Base-by-base conservation (phyloP, 2,329 filamentous ascomycete genomes). In the Paraphoma chrysanthemicola region DNA sequence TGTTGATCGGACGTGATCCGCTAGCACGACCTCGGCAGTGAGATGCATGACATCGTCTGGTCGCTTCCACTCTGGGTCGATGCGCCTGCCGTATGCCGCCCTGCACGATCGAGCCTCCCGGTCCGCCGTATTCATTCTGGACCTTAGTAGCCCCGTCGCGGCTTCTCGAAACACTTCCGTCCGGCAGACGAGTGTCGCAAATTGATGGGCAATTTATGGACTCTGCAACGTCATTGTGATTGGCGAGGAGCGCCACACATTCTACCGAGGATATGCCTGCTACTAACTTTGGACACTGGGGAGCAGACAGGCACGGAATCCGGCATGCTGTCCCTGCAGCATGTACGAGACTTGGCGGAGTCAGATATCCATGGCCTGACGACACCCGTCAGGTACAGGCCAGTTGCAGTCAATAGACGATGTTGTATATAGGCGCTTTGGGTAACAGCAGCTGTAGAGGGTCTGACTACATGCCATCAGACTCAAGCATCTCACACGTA, bases 11-110 rank as follows among this genome's bases (percentile, higher is more conserved):
- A 44, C 44, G 45, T 48, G 46, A 60, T 53, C 44, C 51, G 56
- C 45, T 52, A 44, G 44, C 50, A 54, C 53, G 48, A 53, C 60
- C 60, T 64, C 60, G 66, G 64, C 57, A 64, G 55, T 44, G 44
- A 51, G 45, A 44, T 53, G 54, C 56, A 61, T 51, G 48, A 33
- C 50, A 52, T 56, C 43, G 56, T 53, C 23, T 23, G 23, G 23
- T 23, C 47, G 42, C 57, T 55, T 42, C 55, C 48, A 51, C 49
- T 31, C 31, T 36, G 38, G 51, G 43, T 11, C 48, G 48, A 48
- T 10, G 47, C 60, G 60, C 54, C 57, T 47, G 49, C 54, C 57
- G 53, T 59, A 56, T 5, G 28, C 29, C 29, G 29, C 33, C 18
- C n/a, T 53, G 47, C 39, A 31, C 42, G n/a, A 28, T 36, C 14